Evolutionary conservation across 2,329 filamentous ascomycete genomes (phyloP).

Genomic region (Sporothrix curviconia): DNA sequence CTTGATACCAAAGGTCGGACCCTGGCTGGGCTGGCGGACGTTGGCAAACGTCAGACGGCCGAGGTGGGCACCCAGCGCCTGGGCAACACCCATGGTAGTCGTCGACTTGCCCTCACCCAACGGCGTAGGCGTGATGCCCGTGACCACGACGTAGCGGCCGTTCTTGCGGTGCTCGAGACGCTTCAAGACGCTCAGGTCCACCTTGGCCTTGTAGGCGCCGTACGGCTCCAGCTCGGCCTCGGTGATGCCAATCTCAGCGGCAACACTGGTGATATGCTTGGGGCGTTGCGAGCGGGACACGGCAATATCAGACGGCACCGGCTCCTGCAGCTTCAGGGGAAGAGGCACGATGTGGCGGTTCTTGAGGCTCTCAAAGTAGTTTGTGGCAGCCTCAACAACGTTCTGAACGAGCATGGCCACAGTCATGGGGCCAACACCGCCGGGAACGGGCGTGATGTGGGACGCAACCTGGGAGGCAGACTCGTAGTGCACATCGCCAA

Average conservation of each 20-base stretch:
- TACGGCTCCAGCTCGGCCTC: slow-evolving; percentile 90
- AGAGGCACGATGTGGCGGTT: slow-evolving; percentile 72
- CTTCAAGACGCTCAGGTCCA: slow-evolving; percentile 74
- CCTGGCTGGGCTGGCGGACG: slow-evolving; percentile 92
- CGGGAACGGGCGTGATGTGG: slow-evolving; percentile 90
- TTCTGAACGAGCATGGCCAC: slow-evolving; percentile 97
- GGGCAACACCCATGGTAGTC: slow-evolving; percentile 90
- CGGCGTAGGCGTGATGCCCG: slow-evolving; percentile 93
- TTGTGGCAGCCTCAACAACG: slow-evolving; percentile 77
- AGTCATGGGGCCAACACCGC: slow-evolving; percentile 97
- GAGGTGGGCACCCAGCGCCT: slow-evolving; percentile 84
- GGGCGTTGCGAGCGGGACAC: slow-evolving; percentile 83
- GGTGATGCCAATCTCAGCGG: slow-evolving; percentile 79
- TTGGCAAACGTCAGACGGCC: slow-evolving; percentile 90
- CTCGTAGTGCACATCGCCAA: slow-evolving; percentile 92
- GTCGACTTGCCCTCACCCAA: slow-evolving; percentile 97
- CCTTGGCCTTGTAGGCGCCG: slow-evolving; percentile 92
- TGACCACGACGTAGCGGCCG: slow-evolving; percentile 86
- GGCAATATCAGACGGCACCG: slow-evolving; percentile 92
- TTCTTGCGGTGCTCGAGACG: slow-evolving; percentile 80
- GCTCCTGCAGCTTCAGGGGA: slow-evolving; percentile 69
- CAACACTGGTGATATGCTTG: slow-evolving; percentile 83
- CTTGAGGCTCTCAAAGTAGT: slow-evolving; percentile 78
- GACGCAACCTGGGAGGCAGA: slow-evolving; percentile 80
- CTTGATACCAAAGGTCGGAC: slow-evolving; percentile 98